These are phyloP conservation scores for Russula olivacea DNA, from an alignment of 768 basidiomycete genomes.

Conservation along the genomic window DNA sequence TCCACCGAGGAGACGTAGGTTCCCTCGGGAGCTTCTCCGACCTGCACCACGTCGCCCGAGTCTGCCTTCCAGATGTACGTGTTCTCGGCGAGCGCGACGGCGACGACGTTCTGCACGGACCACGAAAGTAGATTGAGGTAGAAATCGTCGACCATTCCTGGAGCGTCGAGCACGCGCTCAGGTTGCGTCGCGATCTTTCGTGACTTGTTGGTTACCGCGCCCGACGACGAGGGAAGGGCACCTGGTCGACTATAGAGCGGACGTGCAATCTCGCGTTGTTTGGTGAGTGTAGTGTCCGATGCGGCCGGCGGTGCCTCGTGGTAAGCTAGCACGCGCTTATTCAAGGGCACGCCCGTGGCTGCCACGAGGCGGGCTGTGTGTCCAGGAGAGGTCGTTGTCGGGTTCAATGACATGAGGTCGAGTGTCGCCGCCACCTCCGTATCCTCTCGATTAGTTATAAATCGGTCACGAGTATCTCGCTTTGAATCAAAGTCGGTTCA, in stretches of 20 bases:
- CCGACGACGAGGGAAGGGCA: slow-evolving; percentile 56
- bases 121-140: slow-evolving; percentile 93
- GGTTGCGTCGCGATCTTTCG: slow-evolving; percentile 83
- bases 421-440: slow-evolving; percentile 57
- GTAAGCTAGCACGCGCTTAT: slow-evolving; percentile 81
- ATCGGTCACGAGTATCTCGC: slow-evolving; percentile 58
- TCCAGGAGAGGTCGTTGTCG: slow-evolving; percentile 57
- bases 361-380: slow-evolving; percentile 74
- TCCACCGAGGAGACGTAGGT: slow-evolving; percentile 71
- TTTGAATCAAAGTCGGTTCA: slow-evolving; percentile 26
- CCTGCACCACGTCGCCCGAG: slow-evolving; percentile 72
- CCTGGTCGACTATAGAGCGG: slow-evolving; percentile 70
- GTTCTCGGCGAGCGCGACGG: slow-evolving; percentile 79
- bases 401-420: slow-evolving; percentile 54
- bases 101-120: slow-evolving; percentile 81
- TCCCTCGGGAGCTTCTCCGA: slow-evolving; percentile 71
- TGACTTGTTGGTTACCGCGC: slow-evolving; percentile 59
- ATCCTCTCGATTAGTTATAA: slow-evolving; percentile 58
- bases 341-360: slow-evolving; percentile 69
- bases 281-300: slow-evolving; percentile 65
- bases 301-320: slow-evolving; percentile 81
- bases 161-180: slow-evolving; percentile 92
- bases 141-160: slow-evolving; percentile 91
- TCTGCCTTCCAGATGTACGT: slow-evolving; percentile 96
- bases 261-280: slow-evolving; percentile 70